These are phyloP conservation scores for Mortierella alpina DNA, from an alignment of 192 early-diverging fungal species.

Conservation along the genomic window DNA sequence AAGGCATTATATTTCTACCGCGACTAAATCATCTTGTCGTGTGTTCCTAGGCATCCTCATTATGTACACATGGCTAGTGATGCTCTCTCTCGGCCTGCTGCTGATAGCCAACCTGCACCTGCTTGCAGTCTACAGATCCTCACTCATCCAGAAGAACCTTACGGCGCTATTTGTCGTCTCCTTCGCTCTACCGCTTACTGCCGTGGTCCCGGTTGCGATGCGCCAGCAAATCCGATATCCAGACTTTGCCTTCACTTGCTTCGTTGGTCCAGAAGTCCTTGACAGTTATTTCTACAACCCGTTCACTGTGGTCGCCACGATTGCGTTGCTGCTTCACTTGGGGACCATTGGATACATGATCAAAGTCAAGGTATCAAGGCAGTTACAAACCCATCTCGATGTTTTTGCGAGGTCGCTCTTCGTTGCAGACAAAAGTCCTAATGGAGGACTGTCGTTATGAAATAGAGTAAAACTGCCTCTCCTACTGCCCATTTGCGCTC, in stretches of 20 bases:
- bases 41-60: conserved; percentile 17
- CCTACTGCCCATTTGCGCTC: too few species aligned
- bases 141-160: conserved; percentile 15
- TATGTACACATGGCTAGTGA: conserved; percentile 16
- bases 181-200: conserved; percentile 18
- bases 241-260: conserved; percentile 37
- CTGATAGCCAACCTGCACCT: conserved; percentile 40
- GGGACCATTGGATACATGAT: conserved; percentile 29
- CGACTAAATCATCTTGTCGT: not conserved
- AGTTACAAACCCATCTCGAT: too few species aligned
- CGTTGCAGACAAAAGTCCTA: too few species aligned
- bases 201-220: conserved; percentile 23
- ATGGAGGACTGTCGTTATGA: too few species aligned
- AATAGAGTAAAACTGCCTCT: too few species aligned
- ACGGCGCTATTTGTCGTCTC: conserved; percentile 20
- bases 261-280: conserved; percentile 18
- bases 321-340: conserved; percentile 31
- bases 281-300: conserved; percentile 33
- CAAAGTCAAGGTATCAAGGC: conserved; percentile 6
- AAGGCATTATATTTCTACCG: not conserved
- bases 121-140: conserved; percentile 17
- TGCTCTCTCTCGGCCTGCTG: conserved; percentile 23
- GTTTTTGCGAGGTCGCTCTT: too few species aligned
- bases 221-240: conserved; percentile 28
- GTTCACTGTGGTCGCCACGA: conserved; percentile 16